These are phyloP conservation scores for Solanum chaucha DNA, from an alignment of 257 asterid genomes.

Conservation along the genomic window DNA sequence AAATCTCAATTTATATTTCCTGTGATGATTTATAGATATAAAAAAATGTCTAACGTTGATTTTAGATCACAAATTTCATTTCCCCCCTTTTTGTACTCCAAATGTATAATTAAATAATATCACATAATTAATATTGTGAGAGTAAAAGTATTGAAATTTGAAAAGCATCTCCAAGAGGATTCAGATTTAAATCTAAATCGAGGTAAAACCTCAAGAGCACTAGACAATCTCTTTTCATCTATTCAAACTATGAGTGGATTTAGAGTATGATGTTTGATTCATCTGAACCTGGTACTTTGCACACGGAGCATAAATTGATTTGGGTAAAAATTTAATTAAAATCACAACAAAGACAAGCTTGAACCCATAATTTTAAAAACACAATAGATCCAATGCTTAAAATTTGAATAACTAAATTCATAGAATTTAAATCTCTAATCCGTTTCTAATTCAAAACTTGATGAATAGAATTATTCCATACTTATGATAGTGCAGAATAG, in stretches of 20 bases:
- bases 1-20: background rate
- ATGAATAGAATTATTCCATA: background rate
- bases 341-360: too few species aligned
- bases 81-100: background rate
- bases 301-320: background rate
- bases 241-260: background rate
- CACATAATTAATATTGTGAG: background rate
- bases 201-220: background rate
- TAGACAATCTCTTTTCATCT: background rate
- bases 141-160: background rate
- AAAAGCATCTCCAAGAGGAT: background rate
- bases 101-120: background rate
- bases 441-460: background rate
- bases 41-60: background rate
- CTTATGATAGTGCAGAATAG: background rate
- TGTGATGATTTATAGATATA: background rate
- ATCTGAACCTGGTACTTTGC: background rate
- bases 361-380: background rate
- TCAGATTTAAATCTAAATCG: background rate
- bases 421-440: background rate
- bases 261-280: background rate
- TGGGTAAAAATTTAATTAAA: background rate
- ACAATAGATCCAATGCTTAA: background rate
- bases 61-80: background rate
- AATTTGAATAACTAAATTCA: background rate